Evolutionary conservation across 495 filamentous ascomycete species (phyloP).

Genomic region (Neurospora sp.): DNA sequence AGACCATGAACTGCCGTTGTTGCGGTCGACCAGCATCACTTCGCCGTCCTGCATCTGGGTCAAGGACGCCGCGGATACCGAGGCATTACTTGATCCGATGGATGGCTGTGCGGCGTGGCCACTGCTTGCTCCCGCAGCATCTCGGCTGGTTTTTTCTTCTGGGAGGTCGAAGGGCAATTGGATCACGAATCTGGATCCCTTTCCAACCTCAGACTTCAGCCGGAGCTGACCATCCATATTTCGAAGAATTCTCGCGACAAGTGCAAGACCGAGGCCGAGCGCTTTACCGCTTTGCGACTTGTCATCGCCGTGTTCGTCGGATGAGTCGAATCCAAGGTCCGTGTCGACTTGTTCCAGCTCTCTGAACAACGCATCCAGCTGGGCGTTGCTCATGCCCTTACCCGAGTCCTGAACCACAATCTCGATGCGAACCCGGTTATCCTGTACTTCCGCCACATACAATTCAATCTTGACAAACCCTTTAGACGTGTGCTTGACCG

Average conservation of each 20-base stretch:
- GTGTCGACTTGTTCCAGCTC: slow-evolving; percentile 80
- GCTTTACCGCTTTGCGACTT: slow-evolving; percentile 22
- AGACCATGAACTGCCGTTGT: slow-evolving; percentile 15
- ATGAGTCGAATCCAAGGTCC: slow-evolving; percentile 37
- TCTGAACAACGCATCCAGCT: slow-evolving; percentile 68
- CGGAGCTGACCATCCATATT: slow-evolving; percentile 87
- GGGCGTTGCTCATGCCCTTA: slow-evolving; percentile 59
- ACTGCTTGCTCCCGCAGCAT: slow-evolving; percentile 6
- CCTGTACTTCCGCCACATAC: slow-evolving; percentile 37
- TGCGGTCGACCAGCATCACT: slow-evolving; percentile 45
- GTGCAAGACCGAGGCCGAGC: slow-evolving; percentile 74
- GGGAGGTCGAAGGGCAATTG: slow-evolving; percentile 59
- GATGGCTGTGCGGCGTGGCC: not conserved
- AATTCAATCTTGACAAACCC: slow-evolving; percentile 66
- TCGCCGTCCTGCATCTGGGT: slow-evolving; percentile 33
- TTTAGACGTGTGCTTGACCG: slow-evolving; percentile 65
- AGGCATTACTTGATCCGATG: slow-evolving; percentile 6
- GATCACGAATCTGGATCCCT: slow-evolving; percentile 74
- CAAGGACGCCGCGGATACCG: slow-evolving; percentile 16
- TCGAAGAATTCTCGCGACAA: slow-evolving; percentile 74
- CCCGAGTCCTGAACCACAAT: slow-evolving; percentile 73
- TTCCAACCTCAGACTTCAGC: slow-evolving; percentile 77
- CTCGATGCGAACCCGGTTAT: slow-evolving; percentile 50
- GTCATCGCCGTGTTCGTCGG: slow-evolving; percentile 23
- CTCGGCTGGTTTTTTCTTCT: slow-evolving; percentile 24